Evolutionary conservation across 2,329 filamentous ascomycete genomes (phyloP).

Genomic region (Pyrenophora teres): DNA sequence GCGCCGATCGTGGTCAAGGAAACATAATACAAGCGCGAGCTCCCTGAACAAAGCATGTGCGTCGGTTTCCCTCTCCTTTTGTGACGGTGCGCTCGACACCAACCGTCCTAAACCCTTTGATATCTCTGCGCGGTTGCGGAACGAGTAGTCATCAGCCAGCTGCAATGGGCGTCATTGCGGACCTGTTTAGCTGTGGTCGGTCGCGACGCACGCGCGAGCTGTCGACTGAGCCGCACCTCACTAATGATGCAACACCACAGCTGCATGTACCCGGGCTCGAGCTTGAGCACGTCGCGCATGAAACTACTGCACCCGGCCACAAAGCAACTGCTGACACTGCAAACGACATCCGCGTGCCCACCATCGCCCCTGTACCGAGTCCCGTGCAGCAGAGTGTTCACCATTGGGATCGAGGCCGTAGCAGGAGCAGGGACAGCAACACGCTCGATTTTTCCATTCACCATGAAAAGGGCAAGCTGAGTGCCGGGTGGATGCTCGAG

Average conservation of each 20-base stretch:
- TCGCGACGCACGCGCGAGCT: slow-evolving; percentile 12
- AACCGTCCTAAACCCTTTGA: slow-evolving; percentile 3
- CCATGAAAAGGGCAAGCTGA: slow-evolving; percentile 11
- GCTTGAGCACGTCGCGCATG: neutral
- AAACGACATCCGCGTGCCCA: neutral
- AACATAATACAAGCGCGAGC: slow-evolving; percentile 9
- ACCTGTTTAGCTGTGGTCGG: slow-evolving; percentile 14
- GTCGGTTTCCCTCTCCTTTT: slow-evolving; percentile 5
- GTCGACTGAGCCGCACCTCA: neutral
- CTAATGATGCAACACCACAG: slow-evolving; percentile 4
- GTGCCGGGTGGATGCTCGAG: slow-evolving; percentile 11
- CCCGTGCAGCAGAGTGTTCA: neutral
- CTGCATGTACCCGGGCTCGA: too few relatives aligned
- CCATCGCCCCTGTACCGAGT: neutral
- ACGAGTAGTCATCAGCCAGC: slow-evolving; percentile 14
- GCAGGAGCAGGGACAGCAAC: neutral
- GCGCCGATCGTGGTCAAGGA: slow-evolving; percentile 1
- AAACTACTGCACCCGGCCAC: slow-evolving; percentile 5
- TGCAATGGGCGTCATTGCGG: slow-evolving; percentile 6
- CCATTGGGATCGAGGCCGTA: neutral
- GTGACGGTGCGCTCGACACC: neutral
- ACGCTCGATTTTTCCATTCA: slow-evolving; percentile 5
- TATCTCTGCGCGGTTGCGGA: slow-evolving; percentile 7
- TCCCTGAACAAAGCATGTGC: neutral
- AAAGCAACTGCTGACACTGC: slow-evolving; percentile 1